A percentile compares a stretch with the other conserved stretches of the same genome.
These are phyloP conservation scores for Echinosophora koreensis DNA, from an alignment of 306 rosid genomes.

Conservation along the genomic window DNA sequence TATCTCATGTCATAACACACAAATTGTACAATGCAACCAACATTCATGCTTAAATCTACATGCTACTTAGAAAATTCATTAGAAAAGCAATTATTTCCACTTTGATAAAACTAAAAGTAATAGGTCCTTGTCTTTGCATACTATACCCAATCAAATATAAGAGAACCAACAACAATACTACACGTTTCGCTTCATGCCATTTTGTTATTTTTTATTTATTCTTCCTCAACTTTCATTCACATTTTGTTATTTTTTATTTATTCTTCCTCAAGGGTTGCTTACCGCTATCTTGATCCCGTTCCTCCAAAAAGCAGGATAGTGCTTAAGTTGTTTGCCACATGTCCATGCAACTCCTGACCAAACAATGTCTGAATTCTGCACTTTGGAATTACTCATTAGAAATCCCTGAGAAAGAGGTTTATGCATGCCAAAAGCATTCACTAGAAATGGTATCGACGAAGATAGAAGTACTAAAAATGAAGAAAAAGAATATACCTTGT, in stretches of 20 bases:
- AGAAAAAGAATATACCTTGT: conserved; percentile 53
- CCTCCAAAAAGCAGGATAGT: conserved; percentile 82
- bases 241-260: background rate
- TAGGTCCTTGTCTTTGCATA: background rate
- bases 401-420: conserved; percentile 59
- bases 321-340: conserved; percentile 96
- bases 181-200: background rate
- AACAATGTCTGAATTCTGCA: conserved; percentile 74
- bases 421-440: conserved; percentile 39
- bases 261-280: conserved; percentile 44
- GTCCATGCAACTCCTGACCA: conserved; percentile 97
- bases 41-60: background rate
- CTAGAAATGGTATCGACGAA: background rate
- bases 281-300: conserved; percentile 90
- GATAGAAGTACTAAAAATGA: background rate
- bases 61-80: background rate
- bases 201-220: background rate
- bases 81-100: background rate
- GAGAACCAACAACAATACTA: background rate
- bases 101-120: background rate
- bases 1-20: background rate
- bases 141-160: background rate
- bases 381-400: conserved; percentile 63
- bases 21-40: background rate
- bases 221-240: background rate